A percentile compares a stretch with the other conserved stretches of the same genome.
Evolutionary conservation across 371 early-diverging fungal species (phyloP).

Genomic region (Dipsacomyces acuminosporus): DNA sequence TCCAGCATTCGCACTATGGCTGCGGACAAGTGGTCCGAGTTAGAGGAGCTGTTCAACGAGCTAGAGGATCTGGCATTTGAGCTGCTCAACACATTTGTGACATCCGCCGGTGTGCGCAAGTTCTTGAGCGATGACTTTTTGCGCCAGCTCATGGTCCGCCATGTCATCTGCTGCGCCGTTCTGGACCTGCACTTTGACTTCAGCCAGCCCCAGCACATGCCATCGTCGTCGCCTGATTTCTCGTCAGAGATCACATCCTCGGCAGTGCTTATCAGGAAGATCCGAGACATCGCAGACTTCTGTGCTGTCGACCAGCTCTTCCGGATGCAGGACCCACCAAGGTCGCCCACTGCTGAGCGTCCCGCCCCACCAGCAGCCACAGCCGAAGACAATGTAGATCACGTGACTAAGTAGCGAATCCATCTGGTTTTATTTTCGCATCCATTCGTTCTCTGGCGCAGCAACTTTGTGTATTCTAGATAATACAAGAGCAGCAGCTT

Average conservation of each 20-base stretch:
- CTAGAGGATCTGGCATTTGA: constrained; percentile 28
- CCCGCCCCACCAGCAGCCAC: constrained; percentile 1
- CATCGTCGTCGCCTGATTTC: constrained; percentile 31
- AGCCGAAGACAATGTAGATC: background rate
- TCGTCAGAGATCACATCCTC: constrained; percentile 7
- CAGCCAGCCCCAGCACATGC: constrained; percentile 50
- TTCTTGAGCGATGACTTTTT: constrained; percentile 88
- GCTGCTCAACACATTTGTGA: constrained; percentile 12
- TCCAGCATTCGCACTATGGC: constrained; percentile 60
- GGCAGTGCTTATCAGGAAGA: constrained; percentile 11
- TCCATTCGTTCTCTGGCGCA: too few relatives aligned
- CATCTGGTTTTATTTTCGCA: too few relatives aligned
- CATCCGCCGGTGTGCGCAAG: constrained; percentile 57
- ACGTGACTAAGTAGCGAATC: too few relatives aligned
- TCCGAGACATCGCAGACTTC: constrained; percentile 11
- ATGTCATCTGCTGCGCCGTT: constrained; percentile 68
- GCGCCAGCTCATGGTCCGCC: constrained; percentile 79
- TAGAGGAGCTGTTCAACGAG: constrained; percentile 39
- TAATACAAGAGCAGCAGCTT: too few relatives aligned
- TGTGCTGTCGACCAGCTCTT: constrained; percentile 20
- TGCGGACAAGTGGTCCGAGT: constrained; percentile 51
- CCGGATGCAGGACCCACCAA: constrained; percentile 8
- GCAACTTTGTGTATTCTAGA: too few relatives aligned
- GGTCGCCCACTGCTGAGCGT: background rate
- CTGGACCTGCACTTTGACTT: constrained; percentile 54